phyloP scores from a whole-genome alignment of 305 asterid genomes.

The Andrographis paniculata region DNA sequence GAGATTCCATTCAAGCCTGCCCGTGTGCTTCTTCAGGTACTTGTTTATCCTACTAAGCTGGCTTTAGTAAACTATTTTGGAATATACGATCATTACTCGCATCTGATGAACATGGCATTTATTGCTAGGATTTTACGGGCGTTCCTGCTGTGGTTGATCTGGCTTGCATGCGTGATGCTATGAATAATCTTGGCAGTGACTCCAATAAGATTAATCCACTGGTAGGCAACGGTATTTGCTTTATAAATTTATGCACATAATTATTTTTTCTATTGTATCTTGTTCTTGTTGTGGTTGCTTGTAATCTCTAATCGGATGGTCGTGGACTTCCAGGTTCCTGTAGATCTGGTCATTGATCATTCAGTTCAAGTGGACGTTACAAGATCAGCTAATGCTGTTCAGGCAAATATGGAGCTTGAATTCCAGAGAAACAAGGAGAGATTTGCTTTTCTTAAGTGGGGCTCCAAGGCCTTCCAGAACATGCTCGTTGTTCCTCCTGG shows the following conservation, averaged over 20 bases:
- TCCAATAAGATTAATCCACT: slow-evolving; percentile 80
- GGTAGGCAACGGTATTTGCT: slow-evolving; percentile 24
- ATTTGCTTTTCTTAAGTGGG: slow-evolving; percentile 91
- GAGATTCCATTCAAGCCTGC: slow-evolving; percentile 83
- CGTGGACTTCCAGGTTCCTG: slow-evolving; percentile 71
- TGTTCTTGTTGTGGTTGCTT: no score
- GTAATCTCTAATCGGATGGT: slow-evolving; percentile 3
- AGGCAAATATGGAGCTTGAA: slow-evolving; percentile 77
- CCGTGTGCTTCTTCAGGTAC: slow-evolving; percentile 71
- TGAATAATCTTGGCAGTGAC: slow-evolving; percentile 63
- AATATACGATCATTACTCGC: slow-evolving; percentile 9
- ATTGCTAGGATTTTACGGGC: slow-evolving; percentile 79
- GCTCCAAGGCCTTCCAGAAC: slow-evolving; percentile 72
- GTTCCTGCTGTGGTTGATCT: slow-evolving; percentile 93
- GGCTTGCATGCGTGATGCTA: slow-evolving; percentile 88
- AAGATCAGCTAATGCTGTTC: slow-evolving; percentile 65
- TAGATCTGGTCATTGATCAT: slow-evolving; percentile 90
- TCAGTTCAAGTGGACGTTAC: slow-evolving; percentile 92
- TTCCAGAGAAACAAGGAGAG: slow-evolving; percentile 77
- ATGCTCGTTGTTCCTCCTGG: slow-evolving; percentile 98
- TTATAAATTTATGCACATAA: no score
- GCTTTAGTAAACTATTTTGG: not conserved
- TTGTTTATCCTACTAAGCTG: slow-evolving; percentile 7
- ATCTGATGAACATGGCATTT: slow-evolving; percentile 20
- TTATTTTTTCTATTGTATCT: no score